These are phyloP conservation scores for Torulaspora indica DNA, from an alignment of 805 yeast species.

Conservation along the genomic window DNA sequence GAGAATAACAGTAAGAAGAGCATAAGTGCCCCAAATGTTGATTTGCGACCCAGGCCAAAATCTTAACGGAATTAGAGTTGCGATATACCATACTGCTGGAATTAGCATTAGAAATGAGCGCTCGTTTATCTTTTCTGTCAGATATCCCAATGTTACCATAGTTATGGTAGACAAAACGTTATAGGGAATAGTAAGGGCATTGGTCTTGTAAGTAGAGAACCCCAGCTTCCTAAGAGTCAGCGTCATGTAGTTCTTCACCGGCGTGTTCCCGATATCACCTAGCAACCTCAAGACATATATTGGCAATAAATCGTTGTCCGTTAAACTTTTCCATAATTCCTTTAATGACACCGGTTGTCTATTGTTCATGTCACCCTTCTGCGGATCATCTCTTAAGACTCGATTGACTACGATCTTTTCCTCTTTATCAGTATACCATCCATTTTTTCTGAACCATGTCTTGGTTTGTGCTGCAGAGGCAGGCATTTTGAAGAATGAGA, in stretches of 20 bases:
- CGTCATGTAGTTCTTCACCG: constrained; percentile 44
- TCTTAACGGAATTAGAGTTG: constrained; percentile 34
- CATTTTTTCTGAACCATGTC: constrained; percentile 45
- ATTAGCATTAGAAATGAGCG: constrained; percentile 25
- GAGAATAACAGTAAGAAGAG: constrained; percentile 35
- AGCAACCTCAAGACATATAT: constrained; percentile 46
- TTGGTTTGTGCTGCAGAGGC: constrained; percentile 54
- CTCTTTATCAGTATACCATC: constrained; percentile 52
- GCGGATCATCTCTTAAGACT: constrained; percentile 61
- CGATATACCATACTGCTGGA: constrained; percentile 9
- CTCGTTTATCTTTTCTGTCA: constrained; percentile 36
- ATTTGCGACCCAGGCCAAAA: constrained; percentile 42
- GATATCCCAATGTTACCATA: constrained; percentile 37
- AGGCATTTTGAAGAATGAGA: constrained; percentile 48
- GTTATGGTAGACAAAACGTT: constrained; percentile 38
- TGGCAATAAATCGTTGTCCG: constrained; percentile 55
- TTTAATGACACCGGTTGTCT: constrained; percentile 47
- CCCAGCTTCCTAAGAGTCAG: constrained; percentile 47
- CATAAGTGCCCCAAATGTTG: constrained; percentile 42
- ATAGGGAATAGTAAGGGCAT: constrained; percentile 50
- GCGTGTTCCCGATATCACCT: constrained; percentile 37
- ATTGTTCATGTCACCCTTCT: constrained; percentile 62
- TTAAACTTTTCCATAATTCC: constrained; percentile 39
- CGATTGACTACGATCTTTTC: constrained; percentile 56
- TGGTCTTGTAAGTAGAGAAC: constrained; percentile 49